Conservation (phyloP, 441 rosid genomes). For the Aleurites moluccanus region DNA sequence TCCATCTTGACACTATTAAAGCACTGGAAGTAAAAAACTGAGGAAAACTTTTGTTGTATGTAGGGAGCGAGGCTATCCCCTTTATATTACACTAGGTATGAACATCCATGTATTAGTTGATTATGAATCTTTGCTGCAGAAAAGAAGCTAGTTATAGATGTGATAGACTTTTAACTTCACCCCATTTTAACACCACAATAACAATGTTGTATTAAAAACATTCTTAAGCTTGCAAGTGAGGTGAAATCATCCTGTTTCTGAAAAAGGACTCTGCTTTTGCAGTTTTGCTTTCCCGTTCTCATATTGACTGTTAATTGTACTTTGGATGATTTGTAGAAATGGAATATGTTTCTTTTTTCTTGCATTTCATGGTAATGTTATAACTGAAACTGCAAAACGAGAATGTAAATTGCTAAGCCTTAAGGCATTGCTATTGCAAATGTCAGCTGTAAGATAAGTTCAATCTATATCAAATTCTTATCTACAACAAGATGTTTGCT, state of each 20-base stretch:
- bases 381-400: too few species aligned
- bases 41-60: not conserved
- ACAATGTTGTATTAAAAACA: not conserved
- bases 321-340: not conserved
- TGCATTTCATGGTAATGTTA: too few species aligned
- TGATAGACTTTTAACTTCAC: not conserved
- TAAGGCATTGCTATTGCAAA: too few species aligned
- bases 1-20: not conserved
- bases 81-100: not conserved
- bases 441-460: too few species aligned
- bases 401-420: too few species aligned
- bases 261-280: not conserved
- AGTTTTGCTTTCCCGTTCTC: not conserved
- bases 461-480: too few species aligned
- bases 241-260: not conserved
- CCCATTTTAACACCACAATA: not conserved
- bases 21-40: not conserved
- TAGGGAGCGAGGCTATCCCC: not conserved
- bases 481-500: too few species aligned
- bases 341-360: not conserved
- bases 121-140: slow-evolving; percentile 3
- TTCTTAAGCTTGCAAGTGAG: not conserved
- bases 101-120: not conserved
- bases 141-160: not conserved
- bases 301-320: not conserved